Conservation (phyloP, 805 yeast species). For the Nakazawaea ishiwadae region DNA sequence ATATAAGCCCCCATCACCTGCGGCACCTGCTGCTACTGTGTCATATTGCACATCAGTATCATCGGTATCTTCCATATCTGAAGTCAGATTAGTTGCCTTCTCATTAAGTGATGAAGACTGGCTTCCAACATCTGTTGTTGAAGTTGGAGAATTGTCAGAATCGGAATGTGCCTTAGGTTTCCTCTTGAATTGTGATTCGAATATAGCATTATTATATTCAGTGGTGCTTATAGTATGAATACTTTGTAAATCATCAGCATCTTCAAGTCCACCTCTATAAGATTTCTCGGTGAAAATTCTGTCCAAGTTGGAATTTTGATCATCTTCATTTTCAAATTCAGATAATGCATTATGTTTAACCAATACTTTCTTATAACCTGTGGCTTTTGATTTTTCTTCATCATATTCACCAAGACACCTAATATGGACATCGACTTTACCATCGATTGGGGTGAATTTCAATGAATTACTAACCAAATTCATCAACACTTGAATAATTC, state of each 20-base stretch:
- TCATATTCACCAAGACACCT: conserved; percentile 71
- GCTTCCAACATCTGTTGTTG: conserved; percentile 14
- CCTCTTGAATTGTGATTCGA: conserved; percentile 34
- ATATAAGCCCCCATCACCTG: not conserved
- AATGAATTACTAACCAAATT: conserved; percentile 86
- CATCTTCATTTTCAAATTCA: conserved; percentile 6
- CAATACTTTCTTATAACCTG: conserved; percentile 41
- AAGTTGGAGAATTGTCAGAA: conserved; percentile 8
- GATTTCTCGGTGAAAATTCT: conserved; percentile 20
- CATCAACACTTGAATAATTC: conserved; percentile 90
- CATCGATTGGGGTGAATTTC: conserved; percentile 90
- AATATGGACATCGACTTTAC: conserved; percentile 64
- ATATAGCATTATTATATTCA: conserved; percentile 36
- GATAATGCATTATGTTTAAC: conserved; percentile 22
- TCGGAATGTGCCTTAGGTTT: not conserved
- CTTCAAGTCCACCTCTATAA: not conserved
- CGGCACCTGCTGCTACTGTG: conserved; percentile 2
- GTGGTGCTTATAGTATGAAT: conserved; percentile 24
- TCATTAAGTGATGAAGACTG: not conserved
- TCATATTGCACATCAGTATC: too few species aligned
- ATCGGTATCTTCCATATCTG: not conserved
- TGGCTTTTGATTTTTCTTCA: conserved; percentile 36
- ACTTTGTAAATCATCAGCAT: conserved; percentile 16
- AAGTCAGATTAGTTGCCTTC: not conserved
- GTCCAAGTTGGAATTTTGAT: conserved; percentile 14